These are phyloP conservation scores for Ceratobasidium sp. DNA, from an alignment of 1,284 basidiomycete species.

Conservation along the genomic window DNA sequence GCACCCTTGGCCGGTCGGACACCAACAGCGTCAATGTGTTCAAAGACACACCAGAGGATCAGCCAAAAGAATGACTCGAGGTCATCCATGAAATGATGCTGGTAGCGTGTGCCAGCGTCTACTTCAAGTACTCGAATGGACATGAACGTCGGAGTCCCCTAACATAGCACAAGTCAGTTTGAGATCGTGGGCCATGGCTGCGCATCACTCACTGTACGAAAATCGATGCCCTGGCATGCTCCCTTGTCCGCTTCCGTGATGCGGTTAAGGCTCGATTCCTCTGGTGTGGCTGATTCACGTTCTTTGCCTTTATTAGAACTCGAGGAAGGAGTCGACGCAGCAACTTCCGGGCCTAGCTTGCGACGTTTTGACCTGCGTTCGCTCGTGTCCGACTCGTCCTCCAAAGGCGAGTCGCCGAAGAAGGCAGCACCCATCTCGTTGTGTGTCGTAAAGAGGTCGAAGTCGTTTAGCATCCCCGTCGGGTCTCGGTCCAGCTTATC, in stretches of 20 bases:
- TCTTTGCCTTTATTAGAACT: not conserved
- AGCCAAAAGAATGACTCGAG: constrained; percentile 21
- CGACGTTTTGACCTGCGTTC: not conserved
- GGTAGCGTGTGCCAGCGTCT: not conserved
- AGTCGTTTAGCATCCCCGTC: constrained; percentile 5
- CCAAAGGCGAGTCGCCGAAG: too few species aligned
- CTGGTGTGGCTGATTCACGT: not conserved
- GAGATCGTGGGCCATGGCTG: not conserved
- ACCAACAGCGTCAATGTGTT: not conserved
- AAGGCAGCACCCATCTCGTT: not conserved
- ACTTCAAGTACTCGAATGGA: not conserved
- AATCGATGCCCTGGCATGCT: not conserved
- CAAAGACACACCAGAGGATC: constrained; percentile 4
- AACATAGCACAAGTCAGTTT: not conserved
- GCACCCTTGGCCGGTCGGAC: not conserved
- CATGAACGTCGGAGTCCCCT: constrained; percentile 27
- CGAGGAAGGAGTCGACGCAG: not conserved
- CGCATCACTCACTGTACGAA: constrained; percentile 8
- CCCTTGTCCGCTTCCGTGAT: not conserved
- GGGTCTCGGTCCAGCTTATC: not conserved
- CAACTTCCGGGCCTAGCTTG: not conserved
- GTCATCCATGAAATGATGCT: too few species aligned
- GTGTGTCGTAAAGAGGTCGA: not conserved
- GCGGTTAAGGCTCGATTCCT: not conserved
- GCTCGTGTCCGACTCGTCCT: not conserved